phyloP scores from a whole-genome alignment of 164 flowering plant species.

The Chimonanthus salicifolius region DNA sequence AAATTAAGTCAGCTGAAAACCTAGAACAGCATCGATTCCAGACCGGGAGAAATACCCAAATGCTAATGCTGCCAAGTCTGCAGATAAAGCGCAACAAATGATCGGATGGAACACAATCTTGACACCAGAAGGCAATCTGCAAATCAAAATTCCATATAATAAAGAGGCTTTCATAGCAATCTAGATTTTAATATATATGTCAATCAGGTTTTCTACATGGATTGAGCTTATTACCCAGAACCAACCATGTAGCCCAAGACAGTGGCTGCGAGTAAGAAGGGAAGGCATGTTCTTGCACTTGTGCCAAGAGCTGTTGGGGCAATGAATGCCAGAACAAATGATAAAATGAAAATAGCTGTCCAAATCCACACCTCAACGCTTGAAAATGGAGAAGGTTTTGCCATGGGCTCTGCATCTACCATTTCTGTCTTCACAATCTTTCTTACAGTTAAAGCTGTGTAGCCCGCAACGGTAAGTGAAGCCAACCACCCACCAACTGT shows the following conservation, averaged over 20 bases:
- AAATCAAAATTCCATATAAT: slow-evolving; percentile 5
- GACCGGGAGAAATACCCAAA: slow-evolving; percentile 65
- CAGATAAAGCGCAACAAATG: slow-evolving; percentile 77
- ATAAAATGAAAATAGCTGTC: slow-evolving; percentile 54
- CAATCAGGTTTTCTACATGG: neutral
- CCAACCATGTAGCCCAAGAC: slow-evolving; percentile 90
- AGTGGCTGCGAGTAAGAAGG: slow-evolving; percentile 85
- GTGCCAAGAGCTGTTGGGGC: slow-evolving; percentile 74
- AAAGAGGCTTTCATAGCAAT: neutral
- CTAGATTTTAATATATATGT: neutral
- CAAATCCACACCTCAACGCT: slow-evolving; percentile 57
- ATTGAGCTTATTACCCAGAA: slow-evolving; percentile 50
- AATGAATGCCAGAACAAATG: slow-evolving; percentile 51
- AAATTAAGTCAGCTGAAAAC: slow-evolving; percentile 27
- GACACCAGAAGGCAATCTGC: slow-evolving; percentile 66
- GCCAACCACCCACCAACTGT: slow-evolving; percentile 95
- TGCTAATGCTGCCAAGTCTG: slow-evolving; percentile 75
- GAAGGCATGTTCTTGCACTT: slow-evolving; percentile 79
- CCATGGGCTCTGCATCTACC: slow-evolving; percentile 86
- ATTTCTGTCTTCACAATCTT: slow-evolving; percentile 81
- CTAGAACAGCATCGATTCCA: slow-evolving; percentile 81
- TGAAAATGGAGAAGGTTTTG: slow-evolving; percentile 81
- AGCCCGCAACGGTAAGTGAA: slow-evolving; percentile 87
- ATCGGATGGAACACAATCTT: slow-evolving; percentile 92
- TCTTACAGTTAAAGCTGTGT: slow-evolving; percentile 85